Evolutionary conservation across 129 eudicot genomes (phyloP).

Genomic region (Solidago caesia): DNA sequence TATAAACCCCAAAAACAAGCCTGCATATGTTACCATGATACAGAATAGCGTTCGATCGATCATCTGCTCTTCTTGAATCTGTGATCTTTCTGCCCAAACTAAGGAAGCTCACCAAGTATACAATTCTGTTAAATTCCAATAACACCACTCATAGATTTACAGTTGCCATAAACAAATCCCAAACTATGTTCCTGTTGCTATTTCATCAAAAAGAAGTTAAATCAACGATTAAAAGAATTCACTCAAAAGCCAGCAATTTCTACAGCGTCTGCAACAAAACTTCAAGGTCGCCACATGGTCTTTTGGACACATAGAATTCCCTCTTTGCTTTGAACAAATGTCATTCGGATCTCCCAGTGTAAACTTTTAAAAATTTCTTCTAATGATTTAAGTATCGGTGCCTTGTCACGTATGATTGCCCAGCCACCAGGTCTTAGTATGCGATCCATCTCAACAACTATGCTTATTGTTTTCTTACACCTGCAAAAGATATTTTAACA

Average conservation of each 20-base stretch:
- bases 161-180: slow-evolving; percentile 26
- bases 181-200: slow-evolving; percentile 29
- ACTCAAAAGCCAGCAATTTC: slow-evolving; percentile 7
- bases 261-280: not conserved
- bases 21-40: slow-evolving; percentile 18
- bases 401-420: slow-evolving; percentile 87
- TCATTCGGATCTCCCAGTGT: slow-evolving; percentile 88
- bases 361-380: slow-evolving; percentile 72
- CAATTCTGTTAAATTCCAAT: slow-evolving; percentile 11
- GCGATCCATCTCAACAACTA: slow-evolving; percentile 93
- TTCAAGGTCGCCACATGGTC: slow-evolving; percentile 84
- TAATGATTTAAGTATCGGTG: slow-evolving; percentile 65
- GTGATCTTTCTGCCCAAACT: not conserved
- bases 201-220: slow-evolving; percentile 23
- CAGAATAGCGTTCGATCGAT: too few species aligned
- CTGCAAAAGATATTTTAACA: slow-evolving; percentile 36
- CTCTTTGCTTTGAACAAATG: slow-evolving; percentile 71
- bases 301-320: slow-evolving; percentile 86
- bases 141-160: slow-evolving; percentile 34
- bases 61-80: too few species aligned
- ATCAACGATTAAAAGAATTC: slow-evolving; percentile 15
- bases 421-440: slow-evolving; percentile 82
- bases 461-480: slow-evolving; percentile 68
- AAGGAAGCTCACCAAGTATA: not conserved
- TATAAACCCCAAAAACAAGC: not conserved